Conservation (phyloP, 2,329 filamentous ascomycete genomes). For the Cladosporium sp. region DNA sequence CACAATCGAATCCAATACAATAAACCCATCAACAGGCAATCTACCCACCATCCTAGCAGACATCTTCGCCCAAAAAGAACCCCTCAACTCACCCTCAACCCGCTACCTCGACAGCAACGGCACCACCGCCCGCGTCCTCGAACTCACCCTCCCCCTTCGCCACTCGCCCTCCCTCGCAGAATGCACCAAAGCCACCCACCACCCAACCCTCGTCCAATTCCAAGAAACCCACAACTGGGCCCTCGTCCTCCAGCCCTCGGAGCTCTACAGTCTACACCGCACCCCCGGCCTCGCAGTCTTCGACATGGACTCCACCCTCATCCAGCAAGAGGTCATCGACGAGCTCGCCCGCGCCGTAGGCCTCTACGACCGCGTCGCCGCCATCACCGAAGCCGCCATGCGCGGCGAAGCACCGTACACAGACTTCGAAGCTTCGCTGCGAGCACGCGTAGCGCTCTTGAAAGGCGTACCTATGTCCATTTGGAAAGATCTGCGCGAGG, state of each 20-base stretch:
- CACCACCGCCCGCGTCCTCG: conserved; percentile 17
- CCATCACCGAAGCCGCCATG: conserved; percentile 93
- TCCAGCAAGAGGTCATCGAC: conserved; percentile 97
- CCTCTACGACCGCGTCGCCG: conserved; percentile 66
- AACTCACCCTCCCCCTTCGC: conserved; percentile 18
- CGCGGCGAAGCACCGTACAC: conserved; percentile 71
- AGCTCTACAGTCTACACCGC: conserved; percentile 22
- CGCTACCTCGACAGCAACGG: conserved; percentile 18
- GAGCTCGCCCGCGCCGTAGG: conserved; percentile 84
- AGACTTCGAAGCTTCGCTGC: conserved; percentile 83
- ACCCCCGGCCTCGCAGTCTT: conserved; percentile 76
- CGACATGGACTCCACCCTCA: conserved; percentile 98
- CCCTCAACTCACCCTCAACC: neutral
- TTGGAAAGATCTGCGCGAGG: conserved; percentile 64
- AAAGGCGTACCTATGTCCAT: conserved; percentile 77
- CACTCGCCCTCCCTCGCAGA: conserved; percentile 16
- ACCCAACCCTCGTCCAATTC: conserved; percentile 17
- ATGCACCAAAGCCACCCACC: conserved; percentile 19
- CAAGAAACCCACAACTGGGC: conserved; percentile 17
- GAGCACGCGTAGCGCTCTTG: conserved; percentile 76
- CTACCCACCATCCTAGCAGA: neutral
- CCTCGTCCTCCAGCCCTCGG: conserved; percentile 21
- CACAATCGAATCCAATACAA: neutral
- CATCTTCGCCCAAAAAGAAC: neutral
- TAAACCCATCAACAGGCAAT: conserved; percentile 16